phyloP scores from a whole-genome alignment of 1,139 yeast genomes.

The Yamadazyma buinensis region DNA sequence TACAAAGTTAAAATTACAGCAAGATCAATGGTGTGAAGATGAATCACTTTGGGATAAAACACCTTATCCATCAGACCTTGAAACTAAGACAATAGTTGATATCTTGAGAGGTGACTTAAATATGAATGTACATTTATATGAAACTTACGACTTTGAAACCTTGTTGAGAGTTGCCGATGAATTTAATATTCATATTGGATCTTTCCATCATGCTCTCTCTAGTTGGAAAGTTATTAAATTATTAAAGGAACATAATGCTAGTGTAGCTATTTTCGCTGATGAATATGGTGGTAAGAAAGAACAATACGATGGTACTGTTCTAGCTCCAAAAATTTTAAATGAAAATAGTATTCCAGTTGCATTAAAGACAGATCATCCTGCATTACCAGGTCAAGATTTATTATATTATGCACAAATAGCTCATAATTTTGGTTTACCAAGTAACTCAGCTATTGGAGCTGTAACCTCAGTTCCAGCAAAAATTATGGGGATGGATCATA shows the following conservation, averaged over 20 bases:
- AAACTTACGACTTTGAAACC: slow-evolving; percentile 7
- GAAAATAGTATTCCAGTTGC: slow-evolving; percentile 6
- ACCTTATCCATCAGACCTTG: slow-evolving; percentile 5
- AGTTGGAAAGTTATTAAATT: slow-evolving; percentile 5
- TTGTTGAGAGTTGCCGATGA: slow-evolving; percentile 7
- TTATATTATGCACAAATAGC: slow-evolving; percentile 7
- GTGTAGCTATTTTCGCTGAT: slow-evolving; percentile 6
- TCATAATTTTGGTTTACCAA: slow-evolving; percentile 5
- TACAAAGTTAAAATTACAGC: neutral
- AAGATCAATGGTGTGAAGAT: slow-evolving; percentile 6
- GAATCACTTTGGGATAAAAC: neutral
- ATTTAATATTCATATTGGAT: slow-evolving; percentile 3
- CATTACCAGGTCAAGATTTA: slow-evolving; percentile 7
- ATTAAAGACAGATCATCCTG: slow-evolving; percentile 7
- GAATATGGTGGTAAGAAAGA: slow-evolving; percentile 8
- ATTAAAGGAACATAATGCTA: slow-evolving; percentile 3
- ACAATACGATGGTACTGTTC: slow-evolving; percentile 6
- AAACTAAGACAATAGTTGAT: slow-evolving; percentile 5
- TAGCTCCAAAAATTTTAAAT: slow-evolving; percentile 5
- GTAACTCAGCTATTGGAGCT: slow-evolving; percentile 1
- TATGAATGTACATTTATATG: slow-evolving; percentile 6
- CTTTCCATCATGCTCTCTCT: slow-evolving; percentile 8
- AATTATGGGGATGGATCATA: slow-evolving; percentile 7
- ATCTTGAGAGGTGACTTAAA: slow-evolving; percentile 6
- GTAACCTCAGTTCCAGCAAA: slow-evolving; percentile 8